Evolutionary conservation across 2,329 filamentous ascomycete species (phyloP), one percentile per base, ranked within the genome.

Genomic region (Aspergillus hortae): DNA sequence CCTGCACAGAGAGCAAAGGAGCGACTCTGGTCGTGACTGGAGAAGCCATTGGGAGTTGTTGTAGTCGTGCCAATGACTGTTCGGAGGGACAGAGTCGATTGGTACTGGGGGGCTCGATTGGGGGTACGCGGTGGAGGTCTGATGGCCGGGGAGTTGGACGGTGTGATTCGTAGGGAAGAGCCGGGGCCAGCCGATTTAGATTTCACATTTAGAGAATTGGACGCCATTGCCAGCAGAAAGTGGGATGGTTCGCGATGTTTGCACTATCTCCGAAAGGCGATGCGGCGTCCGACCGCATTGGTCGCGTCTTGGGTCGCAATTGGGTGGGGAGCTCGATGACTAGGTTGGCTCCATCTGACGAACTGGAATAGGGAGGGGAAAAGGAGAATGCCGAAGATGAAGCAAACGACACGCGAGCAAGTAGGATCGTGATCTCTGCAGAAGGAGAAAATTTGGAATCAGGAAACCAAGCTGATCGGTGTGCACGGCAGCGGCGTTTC

Each of bases 1-100:
- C 94, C 94, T 7, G 94, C 92, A 57, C 91, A 92, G 69, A 95
- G 94, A 50, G 91, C 91, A 71, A 97, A 96, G 46, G 79, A 79
- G 51, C 76, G 76, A 48, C 81, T 86, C 11, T 86, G 83, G 38
- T 87, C 78, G 54, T 92, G 84, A 57, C 83, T 86, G 67, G 95
- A 91, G 71, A 99, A 95, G 56, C 89, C 90, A 67, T 88, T 92
- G 38, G 90, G 87, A 4, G 88, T 89, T 60, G 79, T 83, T 57
- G 90, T 92, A 6, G 92, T 97, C 21, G 92, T 95, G 44, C 94
- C 94, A 64, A 97, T 88, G 52, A 97, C 90, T 57, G 90, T 85
- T 69, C 86, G 87, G 56, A 96, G 77, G 36, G 87, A 87, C 42
- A 96, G 79, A 38, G 71, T 75, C 58, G 76, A 67, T 58, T 74